Base-by-base conservation (phyloP, 2,329 filamentous ascomycete genomes). In the Cladophialophora carrionii region DNA sequence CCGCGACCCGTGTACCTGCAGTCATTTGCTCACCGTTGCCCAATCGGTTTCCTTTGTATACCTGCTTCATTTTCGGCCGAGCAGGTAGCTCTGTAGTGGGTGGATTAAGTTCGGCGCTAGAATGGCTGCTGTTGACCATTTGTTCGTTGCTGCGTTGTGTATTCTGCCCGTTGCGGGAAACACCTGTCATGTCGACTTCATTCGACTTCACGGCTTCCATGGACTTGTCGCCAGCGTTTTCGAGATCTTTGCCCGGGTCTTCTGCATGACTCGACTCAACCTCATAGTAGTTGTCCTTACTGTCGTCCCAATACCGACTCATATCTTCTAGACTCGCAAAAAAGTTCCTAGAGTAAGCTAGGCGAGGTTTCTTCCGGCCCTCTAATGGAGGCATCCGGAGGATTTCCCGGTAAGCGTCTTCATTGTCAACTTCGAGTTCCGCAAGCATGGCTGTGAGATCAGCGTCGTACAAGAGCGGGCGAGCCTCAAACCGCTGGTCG, bases 261-360 rank as follows among this genome's bases (percentile, higher is more conserved):
- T 70, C 66, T 2, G 71, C 59, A 0, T 70, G 68, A n/a, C 72
- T 68, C 10, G 73, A 71, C 29, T 76, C 73, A 17, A 76, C 74
- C 60, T 80, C 78, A 63, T 80, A 80, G 72, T 87, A 87, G 32
- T 86, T 75, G 69, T 88, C 86, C 55, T 83, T 72, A 64, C 82
- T 85, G 46, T 78, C 79, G 71, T 88, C 86, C 86, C 86, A 88
- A 71, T 87, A 88, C 68, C 85, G 83, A 17, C 84, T 79, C 80
- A 88, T 80, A 41, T 80, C 81, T 68, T 87, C 84, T 59, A 88
- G 76, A 2, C 80, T 82, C 58, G 81, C 79, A 82, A 83, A 88
- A 74, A 88, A 88, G 62, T 84, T 86, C 59, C 86, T 79, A 64
- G 84, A 81, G 68, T 87, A 82, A 0, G 82, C 81, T 52, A 88